These are phyloP conservation scores for Apiospora kogelbergensis DNA, from an alignment of 2,329 filamentous ascomycete genomes.

Conservation along the genomic window DNA sequence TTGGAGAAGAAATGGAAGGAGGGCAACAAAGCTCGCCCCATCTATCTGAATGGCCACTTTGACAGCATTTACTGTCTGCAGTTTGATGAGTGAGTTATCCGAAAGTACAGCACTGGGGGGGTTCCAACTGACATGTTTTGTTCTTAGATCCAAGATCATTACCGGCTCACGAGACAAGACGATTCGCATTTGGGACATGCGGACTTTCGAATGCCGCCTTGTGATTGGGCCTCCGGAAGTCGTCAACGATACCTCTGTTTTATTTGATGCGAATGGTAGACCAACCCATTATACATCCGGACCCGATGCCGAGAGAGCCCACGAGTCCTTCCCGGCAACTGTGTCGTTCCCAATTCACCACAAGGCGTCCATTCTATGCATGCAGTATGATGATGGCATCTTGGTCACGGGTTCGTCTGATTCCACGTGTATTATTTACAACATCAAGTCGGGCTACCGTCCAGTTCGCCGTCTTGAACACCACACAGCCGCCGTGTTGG, in stretches of 20 bases:
- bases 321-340: conserved; percentile 50
- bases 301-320: conserved; percentile 46
- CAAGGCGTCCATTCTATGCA: conserved; percentile 87
- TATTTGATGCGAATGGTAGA: conserved; percentile 51
- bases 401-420: conserved; percentile 96
- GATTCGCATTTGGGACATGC: conserved; percentile 94
- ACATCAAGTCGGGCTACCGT: conserved; percentile 73
- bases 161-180: conserved; percentile 95
- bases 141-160: conserved; percentile 79
- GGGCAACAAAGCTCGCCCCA: conserved; percentile 69
- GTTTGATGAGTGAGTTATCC: conserved; percentile 80
- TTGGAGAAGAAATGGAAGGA: conserved; percentile 79
- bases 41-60: conserved; percentile 89
- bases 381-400: conserved; percentile 91
- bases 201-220: conserved; percentile 79
- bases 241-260: conserved; percentile 50
- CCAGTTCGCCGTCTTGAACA: conserved; percentile 76
- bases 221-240: conserved; percentile 80
- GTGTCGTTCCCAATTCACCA: conserved; percentile 69
- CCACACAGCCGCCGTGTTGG: conserved; percentile 86
- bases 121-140: not conserved
- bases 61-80: conserved; percentile 98
- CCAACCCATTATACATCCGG: conserved; percentile 56
- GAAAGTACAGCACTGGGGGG: not conserved
- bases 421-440: conserved; percentile 86